Percentiles rank a stretch among this genome's conserved stretches.
Evolutionary conservation across 495 filamentous ascomycete species (phyloP).

Genomic region (Pyrenula massariospora): DNA sequence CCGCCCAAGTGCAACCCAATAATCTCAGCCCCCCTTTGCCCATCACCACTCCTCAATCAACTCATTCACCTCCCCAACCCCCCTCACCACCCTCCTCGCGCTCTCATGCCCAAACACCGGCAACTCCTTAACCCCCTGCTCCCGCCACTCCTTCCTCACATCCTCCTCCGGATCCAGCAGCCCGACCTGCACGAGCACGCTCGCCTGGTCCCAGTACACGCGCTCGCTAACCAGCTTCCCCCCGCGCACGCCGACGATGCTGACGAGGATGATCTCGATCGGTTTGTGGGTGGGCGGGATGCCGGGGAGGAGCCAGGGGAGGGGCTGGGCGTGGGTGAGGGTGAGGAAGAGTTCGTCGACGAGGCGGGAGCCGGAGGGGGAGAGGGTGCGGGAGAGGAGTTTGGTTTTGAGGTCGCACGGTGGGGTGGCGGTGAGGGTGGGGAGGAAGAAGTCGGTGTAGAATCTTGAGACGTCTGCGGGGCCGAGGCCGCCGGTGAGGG

Average conservation of each 20-base stretch:
- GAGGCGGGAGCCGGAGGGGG: conserved; percentile 39
- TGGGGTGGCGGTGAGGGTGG: conserved; percentile 38
- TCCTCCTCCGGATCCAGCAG: conserved; percentile 48
- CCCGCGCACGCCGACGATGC: conserved; percentile 62
- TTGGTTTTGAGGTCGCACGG: conserved; percentile 49
- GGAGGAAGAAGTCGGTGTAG: conserved; percentile 68
- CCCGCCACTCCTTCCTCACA: conserved; percentile 6
- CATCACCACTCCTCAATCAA: background rate
- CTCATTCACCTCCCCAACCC: background rate
- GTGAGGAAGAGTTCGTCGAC: conserved; percentile 46
- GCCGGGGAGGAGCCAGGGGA: conserved; percentile 76
- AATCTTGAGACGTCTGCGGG: conserved; percentile 51
- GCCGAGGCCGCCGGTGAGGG: conserved; percentile 65
- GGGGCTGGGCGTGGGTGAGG: conserved; percentile 59
- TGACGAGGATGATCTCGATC: conserved; percentile 62
- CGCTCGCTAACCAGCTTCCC: conserved; percentile 72
- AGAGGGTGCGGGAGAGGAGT: conserved; percentile 56
- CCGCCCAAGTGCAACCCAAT: too few species aligned
- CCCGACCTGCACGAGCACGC: conserved; percentile 65
- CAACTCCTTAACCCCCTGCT: conserved; percentile 41
- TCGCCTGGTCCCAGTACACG: conserved; percentile 82
- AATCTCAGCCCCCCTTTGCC: too few species aligned
- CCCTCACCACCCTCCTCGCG: conserved; percentile 45
- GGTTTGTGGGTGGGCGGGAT: conserved; percentile 57
- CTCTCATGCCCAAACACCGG: conserved; percentile 60